Percentiles rank a stretch among this genome's conserved stretches.
These are phyloP conservation scores for Linnemannia hyalina DNA, from an alignment of 192 early-diverging fungal species.

Conservation along the genomic window DNA sequence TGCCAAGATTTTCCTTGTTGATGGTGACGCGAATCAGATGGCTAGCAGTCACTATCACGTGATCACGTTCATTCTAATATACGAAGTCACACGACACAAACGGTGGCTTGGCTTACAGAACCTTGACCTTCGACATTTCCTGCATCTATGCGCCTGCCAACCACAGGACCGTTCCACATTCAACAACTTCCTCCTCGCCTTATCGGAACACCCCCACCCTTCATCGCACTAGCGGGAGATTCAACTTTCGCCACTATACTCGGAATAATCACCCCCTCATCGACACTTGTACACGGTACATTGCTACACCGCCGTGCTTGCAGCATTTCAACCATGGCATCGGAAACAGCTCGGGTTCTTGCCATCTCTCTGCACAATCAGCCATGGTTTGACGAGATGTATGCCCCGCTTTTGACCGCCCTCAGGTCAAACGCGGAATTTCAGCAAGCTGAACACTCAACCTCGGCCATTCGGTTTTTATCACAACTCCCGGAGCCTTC, in stretches of 20 bases:
- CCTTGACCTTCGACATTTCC: no score
- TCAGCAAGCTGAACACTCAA: constrained; percentile 35
- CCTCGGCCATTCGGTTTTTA: constrained; percentile 37
- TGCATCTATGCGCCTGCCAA: constrained; percentile 5
- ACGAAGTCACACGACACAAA: no score
- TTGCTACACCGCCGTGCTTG: constrained; percentile 19
- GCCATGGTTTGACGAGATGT: constrained; percentile 47
- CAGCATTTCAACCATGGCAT: constrained; percentile 36
- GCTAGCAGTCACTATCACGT: no score
- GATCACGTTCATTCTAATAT: no score
- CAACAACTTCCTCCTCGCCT: constrained; percentile 8
- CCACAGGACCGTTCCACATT: constrained; percentile 6
- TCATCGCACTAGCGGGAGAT: constrained; percentile 10
- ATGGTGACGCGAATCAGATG: no score
- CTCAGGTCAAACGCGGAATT: constrained; percentile 45
- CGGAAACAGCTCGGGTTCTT: constrained; percentile 36
- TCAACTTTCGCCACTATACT: constrained; percentile 26
- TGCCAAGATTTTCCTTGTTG: no score
- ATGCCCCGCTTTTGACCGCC: constrained; percentile 49
- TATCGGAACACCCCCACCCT: constrained; percentile 18
- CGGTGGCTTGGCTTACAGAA: no score
- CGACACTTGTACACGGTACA: constrained; percentile 30
- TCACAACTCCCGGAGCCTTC: constrained; percentile 41
- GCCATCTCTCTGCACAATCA: constrained; percentile 47
- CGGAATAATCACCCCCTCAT: constrained; percentile 37